Evolutionary conservation across 495 filamentous ascomycete species (phyloP), one percentile per base, ranked within the genome.

Genomic region (Penicillium robsamsonii): DNA sequence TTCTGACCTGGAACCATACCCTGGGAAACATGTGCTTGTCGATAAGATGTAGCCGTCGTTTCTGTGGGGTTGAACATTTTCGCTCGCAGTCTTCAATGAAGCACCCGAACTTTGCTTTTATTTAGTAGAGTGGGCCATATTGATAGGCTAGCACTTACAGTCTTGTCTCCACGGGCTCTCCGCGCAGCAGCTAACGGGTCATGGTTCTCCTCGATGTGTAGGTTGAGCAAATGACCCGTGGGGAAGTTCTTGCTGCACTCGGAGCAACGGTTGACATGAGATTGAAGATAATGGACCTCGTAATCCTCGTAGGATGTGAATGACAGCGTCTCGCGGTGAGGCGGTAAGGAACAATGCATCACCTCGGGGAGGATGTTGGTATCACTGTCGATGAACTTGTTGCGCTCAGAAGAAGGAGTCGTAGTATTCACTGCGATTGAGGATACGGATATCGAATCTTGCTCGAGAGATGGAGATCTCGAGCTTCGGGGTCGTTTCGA

Each of bases 1-100:
- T 20, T 35, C 25, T 20, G 31, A 20, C 24, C 30, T 6, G 20
- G 24, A 17, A 18, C 17, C 50, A 63, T 72, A 83, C 82, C 73
- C 83, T 86, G 5, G 93, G 94, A 70, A 94, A 98, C 77, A 88
- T 83, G 64, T 98, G 94, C 72, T 96, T 97, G 70, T 96, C 93
- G 55, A 93, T 89, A 24, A 96, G 73, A 72, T 98, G 94, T 67
- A 89, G 83, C 47, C 87, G 79, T 45, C 94, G 83, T 70, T 96
- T 98, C 58, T 89, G 81, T 5, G 89, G 85, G 8, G 86, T 91
- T 27, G 81, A 86, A 73, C 92, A 97, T 71, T 92, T 85, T 55
- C 87, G 78, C 45, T 96, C 92, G 64, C 94, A 98, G 44, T 79
- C 84, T 64, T 96, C 88, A 15, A 96, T 86, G 66, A 97, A 94